Evolutionary conservation across 768 basidiomycete species (phyloP).

Genomic region (Collybia mongolica): DNA sequence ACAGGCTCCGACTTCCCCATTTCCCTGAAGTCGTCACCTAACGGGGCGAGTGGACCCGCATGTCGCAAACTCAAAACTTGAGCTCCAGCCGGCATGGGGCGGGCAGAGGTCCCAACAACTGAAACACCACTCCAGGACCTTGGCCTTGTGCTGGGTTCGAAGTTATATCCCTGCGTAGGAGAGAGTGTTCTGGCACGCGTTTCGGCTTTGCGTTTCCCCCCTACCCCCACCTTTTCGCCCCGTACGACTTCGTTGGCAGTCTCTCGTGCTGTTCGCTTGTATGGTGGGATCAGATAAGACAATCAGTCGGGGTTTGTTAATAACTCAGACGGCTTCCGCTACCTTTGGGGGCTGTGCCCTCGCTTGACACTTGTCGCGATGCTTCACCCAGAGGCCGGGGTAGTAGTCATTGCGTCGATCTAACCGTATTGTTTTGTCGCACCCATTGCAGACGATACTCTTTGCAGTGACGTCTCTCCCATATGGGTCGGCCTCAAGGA

Average conservation of each 20-base stretch:
- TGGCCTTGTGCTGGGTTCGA: no score
- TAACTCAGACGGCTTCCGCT: neutral
- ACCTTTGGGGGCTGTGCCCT: neutral
- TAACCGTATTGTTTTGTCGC: conserved; percentile 28
- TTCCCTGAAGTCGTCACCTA: no score
- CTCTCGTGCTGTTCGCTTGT: neutral
- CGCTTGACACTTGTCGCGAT: conserved; percentile 23
- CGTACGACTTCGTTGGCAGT: neutral
- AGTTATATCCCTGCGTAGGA: no score
- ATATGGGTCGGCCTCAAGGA: conserved; percentile 3
- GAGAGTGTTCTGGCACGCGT: no score
- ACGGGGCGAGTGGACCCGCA: no score
- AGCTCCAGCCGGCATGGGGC: no score
- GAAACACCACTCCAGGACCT: no score
- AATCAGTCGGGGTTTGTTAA: neutral
- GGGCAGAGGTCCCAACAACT: no score
- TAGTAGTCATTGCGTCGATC: conserved; percentile 33
- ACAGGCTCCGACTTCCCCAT: no score
- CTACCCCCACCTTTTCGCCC: neutral
- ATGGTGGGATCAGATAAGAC: neutral
- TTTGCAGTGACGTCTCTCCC: neutral
- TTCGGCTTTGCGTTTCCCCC: no score
- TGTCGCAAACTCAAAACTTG: no score
- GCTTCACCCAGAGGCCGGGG: conserved; percentile 32
- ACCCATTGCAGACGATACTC: conserved; percentile 24